Evolutionary conservation across 257 asterid species (phyloP).

Genomic region (Cynanchum wilfordii): DNA sequence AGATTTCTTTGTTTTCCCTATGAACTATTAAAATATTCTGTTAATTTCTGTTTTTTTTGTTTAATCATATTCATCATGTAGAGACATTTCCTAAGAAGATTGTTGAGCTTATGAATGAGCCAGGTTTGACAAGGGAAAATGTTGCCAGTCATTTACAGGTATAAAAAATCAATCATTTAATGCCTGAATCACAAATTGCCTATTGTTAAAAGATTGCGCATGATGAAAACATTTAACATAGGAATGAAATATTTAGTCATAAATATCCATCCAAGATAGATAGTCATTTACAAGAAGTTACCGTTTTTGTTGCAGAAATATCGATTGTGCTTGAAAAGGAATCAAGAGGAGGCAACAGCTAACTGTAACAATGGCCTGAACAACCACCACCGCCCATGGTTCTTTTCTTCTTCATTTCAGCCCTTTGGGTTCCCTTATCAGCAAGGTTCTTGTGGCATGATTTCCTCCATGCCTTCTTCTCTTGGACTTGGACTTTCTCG

Average conservation of each 20-base stretch:
- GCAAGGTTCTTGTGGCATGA: slow-evolving; percentile 10
- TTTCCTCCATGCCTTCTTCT: slow-evolving; percentile 11
- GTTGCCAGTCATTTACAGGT: slow-evolving; percentile 94
- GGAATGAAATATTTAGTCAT: background rate
- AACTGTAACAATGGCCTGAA: slow-evolving; percentile 17
- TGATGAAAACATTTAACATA: slow-evolving; percentile 18
- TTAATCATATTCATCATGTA: slow-evolving; percentile 15
- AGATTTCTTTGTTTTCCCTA: background rate
- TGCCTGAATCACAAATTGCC: slow-evolving; percentile 19
- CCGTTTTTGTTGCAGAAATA: slow-evolving; percentile 45
- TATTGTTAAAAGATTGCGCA: slow-evolving; percentile 18
- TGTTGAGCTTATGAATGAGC: slow-evolving; percentile 56
- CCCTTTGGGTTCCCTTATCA: slow-evolving; percentile 6
- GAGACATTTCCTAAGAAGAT: slow-evolving; percentile 74
- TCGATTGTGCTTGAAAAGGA: slow-evolving; percentile 40
- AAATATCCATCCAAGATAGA: background rate
- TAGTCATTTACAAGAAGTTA: background rate
- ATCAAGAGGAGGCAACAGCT: slow-evolving; percentile 23
- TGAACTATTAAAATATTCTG: background rate
- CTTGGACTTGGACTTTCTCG: background rate
- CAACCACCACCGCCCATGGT: background rate
- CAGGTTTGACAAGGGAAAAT: slow-evolving; percentile 62
- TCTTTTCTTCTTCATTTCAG: slow-evolving; percentile 4
- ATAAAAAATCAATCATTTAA: slow-evolving; percentile 28
- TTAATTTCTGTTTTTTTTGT: background rate